Conservation (phyloP, 345 rosid genomes). For the Gossypium anomalum region DNA sequence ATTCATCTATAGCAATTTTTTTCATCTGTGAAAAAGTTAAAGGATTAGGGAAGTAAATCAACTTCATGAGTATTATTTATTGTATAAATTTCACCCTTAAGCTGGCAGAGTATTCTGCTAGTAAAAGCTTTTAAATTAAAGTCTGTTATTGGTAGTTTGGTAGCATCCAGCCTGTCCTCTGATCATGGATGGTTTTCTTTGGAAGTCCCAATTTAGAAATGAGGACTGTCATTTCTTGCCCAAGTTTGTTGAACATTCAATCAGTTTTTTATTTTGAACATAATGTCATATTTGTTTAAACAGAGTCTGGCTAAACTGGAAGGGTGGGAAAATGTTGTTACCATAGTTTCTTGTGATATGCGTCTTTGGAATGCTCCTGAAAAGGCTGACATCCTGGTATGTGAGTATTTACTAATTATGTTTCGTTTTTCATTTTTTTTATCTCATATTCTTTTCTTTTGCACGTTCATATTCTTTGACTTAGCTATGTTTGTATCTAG, state of each 20-base stretch:
- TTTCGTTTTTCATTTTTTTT: not conserved
- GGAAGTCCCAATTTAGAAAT: not conserved
- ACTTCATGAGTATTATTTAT: not conserved
- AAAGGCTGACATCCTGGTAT: conserved; percentile 91
- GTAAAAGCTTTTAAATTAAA: conserved; percentile 4
- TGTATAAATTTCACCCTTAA: not conserved
- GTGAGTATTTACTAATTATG: conserved; percentile 4
- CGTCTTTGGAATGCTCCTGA: conserved; percentile 94
- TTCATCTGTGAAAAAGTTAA: not conserved
- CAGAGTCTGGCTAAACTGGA: conserved; percentile 91
- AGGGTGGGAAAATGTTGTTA: conserved; percentile 82
- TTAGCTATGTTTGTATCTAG: conserved; percentile 37
- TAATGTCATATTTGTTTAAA: conserved; percentile 20
- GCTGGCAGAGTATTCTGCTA: not conserved
- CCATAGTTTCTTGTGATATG: conserved; percentile 94
- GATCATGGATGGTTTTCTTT: not conserved
- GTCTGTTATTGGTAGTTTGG: conserved; percentile 2
- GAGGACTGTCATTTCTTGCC: not conserved
- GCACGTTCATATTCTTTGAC: not conserved
- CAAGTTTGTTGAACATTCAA: conserved; percentile 9
- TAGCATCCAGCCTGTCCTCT: conserved; percentile 1
- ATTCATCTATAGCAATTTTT: not conserved
- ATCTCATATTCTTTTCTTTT: not conserved
- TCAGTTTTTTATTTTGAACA: conserved; percentile 8
- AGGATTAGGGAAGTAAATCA: not conserved